phyloP scores from a whole-genome alignment of 495 filamentous ascomycete species.

The Neurospora sp. region DNA sequence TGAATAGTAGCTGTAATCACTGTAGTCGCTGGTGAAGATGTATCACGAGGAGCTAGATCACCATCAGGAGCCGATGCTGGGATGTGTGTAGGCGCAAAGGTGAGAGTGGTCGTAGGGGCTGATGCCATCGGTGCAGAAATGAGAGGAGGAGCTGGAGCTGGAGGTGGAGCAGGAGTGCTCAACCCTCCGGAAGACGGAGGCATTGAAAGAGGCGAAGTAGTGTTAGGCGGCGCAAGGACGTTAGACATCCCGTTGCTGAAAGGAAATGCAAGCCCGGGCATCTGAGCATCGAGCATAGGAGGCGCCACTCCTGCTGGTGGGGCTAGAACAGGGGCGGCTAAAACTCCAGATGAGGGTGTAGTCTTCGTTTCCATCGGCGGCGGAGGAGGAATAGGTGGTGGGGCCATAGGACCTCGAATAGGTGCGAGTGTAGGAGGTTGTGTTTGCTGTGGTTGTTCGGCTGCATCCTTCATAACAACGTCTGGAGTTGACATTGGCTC shows the following conservation, averaged over 20 bases:
- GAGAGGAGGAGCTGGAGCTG: not conserved
- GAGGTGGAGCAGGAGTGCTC: not conserved
- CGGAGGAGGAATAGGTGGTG: constrained; percentile 15
- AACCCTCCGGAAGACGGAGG: constrained; percentile 3
- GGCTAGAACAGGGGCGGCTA: constrained; percentile 32
- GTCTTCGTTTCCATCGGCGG: constrained; percentile 23
- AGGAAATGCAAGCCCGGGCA: constrained; percentile 15
- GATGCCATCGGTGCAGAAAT: constrained; percentile 1
- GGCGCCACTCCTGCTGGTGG: constrained; percentile 15
- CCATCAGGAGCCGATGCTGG: not conserved
- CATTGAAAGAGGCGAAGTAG: constrained; percentile 29
- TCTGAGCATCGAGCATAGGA: constrained; percentile 14
- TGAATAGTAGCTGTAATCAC: constrained; percentile 1
- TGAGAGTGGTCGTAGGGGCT: not conserved
- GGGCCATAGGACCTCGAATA: constrained; percentile 9
- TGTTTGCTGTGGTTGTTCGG: not conserved
- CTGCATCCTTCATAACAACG: not conserved
- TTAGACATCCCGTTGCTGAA: constrained; percentile 19
- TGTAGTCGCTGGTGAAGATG: constrained; percentile 4
- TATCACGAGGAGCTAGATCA: not conserved
- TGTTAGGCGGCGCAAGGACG: constrained; percentile 36
- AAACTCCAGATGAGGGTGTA: constrained; percentile 23
- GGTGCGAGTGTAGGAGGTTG: not conserved
- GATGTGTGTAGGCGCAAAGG: not conserved
- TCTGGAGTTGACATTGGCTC: not conserved